phyloP scores from a whole-genome alignment of 2,329 filamentous ascomycete species.

The Trichophyton verrucosum region DNA sequence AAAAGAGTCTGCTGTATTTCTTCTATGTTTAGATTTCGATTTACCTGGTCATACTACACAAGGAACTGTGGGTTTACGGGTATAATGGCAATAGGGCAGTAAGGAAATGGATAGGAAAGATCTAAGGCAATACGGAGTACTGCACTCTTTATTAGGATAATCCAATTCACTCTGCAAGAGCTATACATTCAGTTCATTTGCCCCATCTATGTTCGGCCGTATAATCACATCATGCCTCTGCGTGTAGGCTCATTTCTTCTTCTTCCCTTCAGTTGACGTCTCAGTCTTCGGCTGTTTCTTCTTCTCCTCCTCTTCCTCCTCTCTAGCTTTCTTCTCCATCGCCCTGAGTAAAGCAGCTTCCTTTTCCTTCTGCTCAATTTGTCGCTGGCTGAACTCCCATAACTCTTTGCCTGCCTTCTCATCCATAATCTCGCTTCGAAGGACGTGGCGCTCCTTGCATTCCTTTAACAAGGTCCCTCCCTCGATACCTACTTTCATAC shows the following conservation, averaged over 20 bases:
- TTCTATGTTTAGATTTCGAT: not conserved
- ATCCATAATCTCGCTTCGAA: slow-evolving; percentile 61
- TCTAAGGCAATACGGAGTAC: not conserved
- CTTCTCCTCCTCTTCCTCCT: slow-evolving; percentile 14
- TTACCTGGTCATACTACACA: not conserved
- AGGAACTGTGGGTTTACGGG: not conserved
- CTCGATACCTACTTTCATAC: slow-evolving; percentile 7
- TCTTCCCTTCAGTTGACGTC: not conserved
- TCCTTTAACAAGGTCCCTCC: slow-evolving; percentile 77
- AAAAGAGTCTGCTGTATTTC: not conserved
- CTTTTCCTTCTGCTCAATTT: slow-evolving; percentile 73
- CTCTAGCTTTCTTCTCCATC: slow-evolving; percentile 42
- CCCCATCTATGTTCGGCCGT: not conserved
- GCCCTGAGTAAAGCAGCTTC: slow-evolving; percentile 54
- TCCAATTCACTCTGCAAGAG: not conserved
- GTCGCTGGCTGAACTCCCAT: slow-evolving; percentile 78
- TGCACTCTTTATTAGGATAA: not conserved
- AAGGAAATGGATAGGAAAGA: not conserved
- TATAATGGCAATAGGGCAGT: not conserved
- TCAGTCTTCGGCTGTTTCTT: slow-evolving; percentile 14
- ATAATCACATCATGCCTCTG: not conserved
- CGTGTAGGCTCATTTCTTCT: not conserved
- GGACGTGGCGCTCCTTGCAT: slow-evolving; percentile 62
- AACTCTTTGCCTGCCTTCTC: slow-evolving; percentile 70
- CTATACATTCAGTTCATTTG: not conserved